These are phyloP conservation scores for Verbena officinalis DNA, from an alignment of 257 asterid genomes.

Conservation along the genomic window DNA sequence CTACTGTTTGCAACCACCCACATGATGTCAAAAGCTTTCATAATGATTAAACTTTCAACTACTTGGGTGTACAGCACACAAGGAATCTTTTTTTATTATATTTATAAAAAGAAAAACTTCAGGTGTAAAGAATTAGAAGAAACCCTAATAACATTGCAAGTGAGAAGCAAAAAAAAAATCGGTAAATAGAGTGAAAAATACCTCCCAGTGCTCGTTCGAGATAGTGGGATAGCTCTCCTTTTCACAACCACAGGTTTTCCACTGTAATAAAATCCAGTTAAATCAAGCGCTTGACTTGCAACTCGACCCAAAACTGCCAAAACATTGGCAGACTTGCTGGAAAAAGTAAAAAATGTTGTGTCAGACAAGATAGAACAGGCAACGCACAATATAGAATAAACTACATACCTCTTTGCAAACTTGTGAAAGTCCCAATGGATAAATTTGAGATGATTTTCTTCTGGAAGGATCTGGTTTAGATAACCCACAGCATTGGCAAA, in stretches of 20 bases:
- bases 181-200: conserved; percentile 32
- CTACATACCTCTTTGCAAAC: conserved; percentile 86
- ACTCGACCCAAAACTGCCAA: conserved; percentile 98
- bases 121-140: not conserved
- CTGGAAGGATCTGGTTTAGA: conserved; percentile 84
- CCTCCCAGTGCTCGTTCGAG: conserved; percentile 89
- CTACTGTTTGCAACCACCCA: too few species aligned
- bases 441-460: conserved; percentile 81
- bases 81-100: not conserved
- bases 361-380: conserved; percentile 22
- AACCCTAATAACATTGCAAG: not conserved
- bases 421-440: conserved; percentile 99
- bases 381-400: conserved; percentile 20
- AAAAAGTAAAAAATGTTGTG: conserved; percentile 37
- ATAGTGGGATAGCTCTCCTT: conserved; percentile 56
- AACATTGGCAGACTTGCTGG: conserved; percentile 98
- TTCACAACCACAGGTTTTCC: conserved; percentile 73
- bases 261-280: conserved; percentile 90
- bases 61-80: not conserved
- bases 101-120: conserved; percentile 1
- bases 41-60: not conserved
- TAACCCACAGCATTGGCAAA: conserved; percentile 95
- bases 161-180: conserved; percentile 1
- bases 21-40: not conserved
- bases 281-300: conserved; percentile 96